Evolutionary conservation across 2,329 filamentous ascomycete species (phyloP).

Genomic region (Fusarium sp.): DNA sequence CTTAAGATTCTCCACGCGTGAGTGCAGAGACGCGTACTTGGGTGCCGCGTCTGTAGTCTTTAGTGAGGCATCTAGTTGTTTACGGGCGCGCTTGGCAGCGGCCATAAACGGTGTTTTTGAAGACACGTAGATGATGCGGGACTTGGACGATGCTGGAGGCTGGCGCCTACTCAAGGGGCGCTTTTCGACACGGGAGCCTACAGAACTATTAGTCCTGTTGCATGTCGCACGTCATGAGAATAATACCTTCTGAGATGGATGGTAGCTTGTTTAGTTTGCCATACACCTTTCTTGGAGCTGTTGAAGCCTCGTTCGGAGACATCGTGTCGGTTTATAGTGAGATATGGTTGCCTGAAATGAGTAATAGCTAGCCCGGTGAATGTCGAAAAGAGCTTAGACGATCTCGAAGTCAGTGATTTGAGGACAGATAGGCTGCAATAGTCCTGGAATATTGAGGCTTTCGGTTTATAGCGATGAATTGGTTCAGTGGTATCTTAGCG

Average conservation of each 20-base stretch:
- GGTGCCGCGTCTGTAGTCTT: constrained; percentile 58
- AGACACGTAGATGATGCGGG: constrained; percentile 71
- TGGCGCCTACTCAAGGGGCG: constrained; percentile 58
- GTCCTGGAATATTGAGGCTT: background rate
- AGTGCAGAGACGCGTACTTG: constrained; percentile 58
- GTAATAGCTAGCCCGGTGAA: constrained; percentile 22
- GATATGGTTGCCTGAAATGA: constrained; percentile 25
- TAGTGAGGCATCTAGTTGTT: constrained; percentile 67
- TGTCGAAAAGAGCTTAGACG: background rate
- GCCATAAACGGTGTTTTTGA: constrained; percentile 74
- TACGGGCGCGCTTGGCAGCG: constrained; percentile 72
- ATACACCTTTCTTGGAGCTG: constrained; percentile 29
- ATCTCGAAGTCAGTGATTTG: background rate
- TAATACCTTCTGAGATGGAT: constrained; percentile 50
- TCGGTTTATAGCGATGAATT: background rate
- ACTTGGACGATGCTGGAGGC: constrained; percentile 56
- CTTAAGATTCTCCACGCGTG: constrained; percentile 59
- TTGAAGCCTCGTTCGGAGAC: constrained; percentile 32
- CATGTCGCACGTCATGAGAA: background rate
- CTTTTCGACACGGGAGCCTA: constrained; percentile 63
- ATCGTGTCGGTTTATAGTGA: constrained; percentile 28
- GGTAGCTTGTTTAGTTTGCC: constrained; percentile 50
- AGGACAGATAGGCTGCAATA: background rate
- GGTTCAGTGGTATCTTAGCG: background rate
- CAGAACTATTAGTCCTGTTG: background rate